phyloP scores from a whole-genome alignment of 805 yeast species.

The Pichia thaimueangensis region DNA sequence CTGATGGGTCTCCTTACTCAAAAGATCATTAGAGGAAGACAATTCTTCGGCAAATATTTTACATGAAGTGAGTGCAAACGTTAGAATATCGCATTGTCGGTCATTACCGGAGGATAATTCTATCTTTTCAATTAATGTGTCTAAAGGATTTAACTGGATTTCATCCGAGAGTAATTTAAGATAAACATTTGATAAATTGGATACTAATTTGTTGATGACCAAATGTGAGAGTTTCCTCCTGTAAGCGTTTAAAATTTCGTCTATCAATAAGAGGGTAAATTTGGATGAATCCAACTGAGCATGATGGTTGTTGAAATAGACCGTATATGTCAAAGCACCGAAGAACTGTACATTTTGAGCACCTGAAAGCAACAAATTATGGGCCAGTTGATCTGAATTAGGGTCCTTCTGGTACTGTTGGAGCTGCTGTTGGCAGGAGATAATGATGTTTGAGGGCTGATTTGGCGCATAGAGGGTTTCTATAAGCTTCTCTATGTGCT shows the following conservation, averaged over 20 bases:
- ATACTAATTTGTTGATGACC: slow-evolving; percentile 13
- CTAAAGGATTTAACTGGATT: slow-evolving; percentile 30
- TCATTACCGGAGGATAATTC: neutral
- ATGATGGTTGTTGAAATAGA: slow-evolving; percentile 23
- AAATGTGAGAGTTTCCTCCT: slow-evolving; percentile 3
- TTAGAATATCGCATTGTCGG: neutral
- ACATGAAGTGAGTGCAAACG: slow-evolving; percentile 27
- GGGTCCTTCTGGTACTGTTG: slow-evolving; percentile 54
- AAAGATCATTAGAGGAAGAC: slow-evolving; percentile 29
- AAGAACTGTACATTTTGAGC: slow-evolving; percentile 56
- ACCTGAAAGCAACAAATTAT: slow-evolving; percentile 36
- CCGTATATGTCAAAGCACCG: slow-evolving; percentile 77
- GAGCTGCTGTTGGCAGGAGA: slow-evolving; percentile 44
- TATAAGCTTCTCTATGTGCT: slow-evolving; percentile 21
- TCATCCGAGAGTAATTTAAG: slow-evolving; percentile 26
- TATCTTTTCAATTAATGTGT: neutral
- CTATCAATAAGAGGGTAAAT: neutral
- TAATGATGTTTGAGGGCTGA: slow-evolving; percentile 33
- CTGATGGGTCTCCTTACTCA: slow-evolving; percentile 33
- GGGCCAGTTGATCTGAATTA: slow-evolving; percentile 54
- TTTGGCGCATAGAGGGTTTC: slow-evolving; percentile 39
- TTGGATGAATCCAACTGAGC: neutral
- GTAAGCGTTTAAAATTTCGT: slow-evolving; percentile 8
- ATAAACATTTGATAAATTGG: slow-evolving; percentile 10
- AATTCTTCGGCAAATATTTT: slow-evolving; percentile 50